phyloP scores from a whole-genome alignment of 1,139 yeast species.

The Lodderomyces oxycetoniae region DNA sequence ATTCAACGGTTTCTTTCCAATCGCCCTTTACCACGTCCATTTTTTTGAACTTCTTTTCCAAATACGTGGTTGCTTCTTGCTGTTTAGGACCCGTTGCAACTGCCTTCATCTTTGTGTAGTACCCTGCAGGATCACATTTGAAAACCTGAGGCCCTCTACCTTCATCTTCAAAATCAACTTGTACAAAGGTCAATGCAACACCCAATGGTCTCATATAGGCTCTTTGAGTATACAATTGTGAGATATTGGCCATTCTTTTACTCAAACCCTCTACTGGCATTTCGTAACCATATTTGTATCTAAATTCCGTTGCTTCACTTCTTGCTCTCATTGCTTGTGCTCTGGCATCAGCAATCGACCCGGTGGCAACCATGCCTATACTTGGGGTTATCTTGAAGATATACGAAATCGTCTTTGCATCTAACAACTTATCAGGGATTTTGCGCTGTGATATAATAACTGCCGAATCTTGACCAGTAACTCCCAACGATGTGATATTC shows the following conservation, averaged over 20 bases:
- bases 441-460: slow-evolving; percentile 92
- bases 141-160: slow-evolving; percentile 85
- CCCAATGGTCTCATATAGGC: slow-evolving; percentile 99
- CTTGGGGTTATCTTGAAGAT: slow-evolving; percentile 76
- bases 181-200: slow-evolving; percentile 82
- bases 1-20: slow-evolving; percentile 86
- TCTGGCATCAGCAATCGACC: slow-evolving; percentile 95
- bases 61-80: slow-evolving; percentile 86
- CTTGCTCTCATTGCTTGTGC: slow-evolving; percentile 87
- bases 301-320: slow-evolving; percentile 90
- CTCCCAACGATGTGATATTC: slow-evolving; percentile 82
- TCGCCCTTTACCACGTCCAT: slow-evolving; percentile 69
- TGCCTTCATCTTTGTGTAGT: slow-evolving; percentile 86
- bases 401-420: slow-evolving; percentile 78
- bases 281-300: slow-evolving; percentile 91
- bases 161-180: slow-evolving; percentile 67
- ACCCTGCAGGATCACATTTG: slow-evolving; percentile 98
- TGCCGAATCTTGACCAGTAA: slow-evolving; percentile 84
- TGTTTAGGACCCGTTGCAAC: slow-evolving; percentile 96
- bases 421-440: slow-evolving; percentile 90
- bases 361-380: slow-evolving; percentile 90
- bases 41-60: slow-evolving; percentile 89
- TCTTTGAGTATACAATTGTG: slow-evolving; percentile 93
- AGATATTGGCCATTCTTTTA: slow-evolving; percentile 90
- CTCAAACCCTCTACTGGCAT: slow-evolving; percentile 95